These are phyloP conservation scores for Hypomontagnella submonticulosa DNA, from an alignment of 495 filamentous ascomycete genomes.

Conservation along the genomic window DNA sequence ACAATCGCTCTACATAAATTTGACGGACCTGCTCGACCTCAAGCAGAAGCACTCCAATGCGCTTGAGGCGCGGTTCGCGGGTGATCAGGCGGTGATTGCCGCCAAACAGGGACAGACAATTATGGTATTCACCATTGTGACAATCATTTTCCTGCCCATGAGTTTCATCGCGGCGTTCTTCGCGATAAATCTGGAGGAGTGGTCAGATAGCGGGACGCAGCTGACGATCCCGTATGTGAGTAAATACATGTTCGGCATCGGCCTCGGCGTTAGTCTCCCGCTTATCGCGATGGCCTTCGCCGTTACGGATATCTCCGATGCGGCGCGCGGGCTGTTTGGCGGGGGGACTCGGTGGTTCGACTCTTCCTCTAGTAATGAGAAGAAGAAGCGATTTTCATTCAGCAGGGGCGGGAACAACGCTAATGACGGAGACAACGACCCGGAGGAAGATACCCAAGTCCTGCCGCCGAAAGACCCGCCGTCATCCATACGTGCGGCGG, in stretches of 20 bases:
- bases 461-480: slow-evolving; percentile 31
- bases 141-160: slow-evolving; percentile 73
- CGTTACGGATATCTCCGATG: slow-evolving; percentile 66
- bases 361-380: not conserved
- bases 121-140: slow-evolving; percentile 80
- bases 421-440: not conserved
- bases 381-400: not conserved
- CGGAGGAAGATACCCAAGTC: slow-evolving; percentile 10
- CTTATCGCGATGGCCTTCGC: slow-evolving; percentile 68
- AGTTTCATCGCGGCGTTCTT: slow-evolving; percentile 76
- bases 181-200: slow-evolving; percentile 71
- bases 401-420: not conserved
- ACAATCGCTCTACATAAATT: slow-evolving; percentile 69
- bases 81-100: slow-evolving; percentile 72
- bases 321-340: slow-evolving; percentile 27
- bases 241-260: slow-evolving; percentile 74
- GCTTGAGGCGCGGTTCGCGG: slow-evolving; percentile 74
- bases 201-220: slow-evolving; percentile 41
- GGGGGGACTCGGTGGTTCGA: slow-evolving; percentile 4
- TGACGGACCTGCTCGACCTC: slow-evolving; percentile 70
- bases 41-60: slow-evolving; percentile 79
- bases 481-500: slow-evolving; percentile 27
- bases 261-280: slow-evolving; percentile 72
- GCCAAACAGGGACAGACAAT: slow-evolving; percentile 76
- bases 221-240: slow-evolving; percentile 67